Percentiles rank a stretch among this genome's conserved stretches.
Evolutionary conservation across 208 protist genomes (phyloP).

Genomic region (Acanthamoeba lenticulata): DNA sequence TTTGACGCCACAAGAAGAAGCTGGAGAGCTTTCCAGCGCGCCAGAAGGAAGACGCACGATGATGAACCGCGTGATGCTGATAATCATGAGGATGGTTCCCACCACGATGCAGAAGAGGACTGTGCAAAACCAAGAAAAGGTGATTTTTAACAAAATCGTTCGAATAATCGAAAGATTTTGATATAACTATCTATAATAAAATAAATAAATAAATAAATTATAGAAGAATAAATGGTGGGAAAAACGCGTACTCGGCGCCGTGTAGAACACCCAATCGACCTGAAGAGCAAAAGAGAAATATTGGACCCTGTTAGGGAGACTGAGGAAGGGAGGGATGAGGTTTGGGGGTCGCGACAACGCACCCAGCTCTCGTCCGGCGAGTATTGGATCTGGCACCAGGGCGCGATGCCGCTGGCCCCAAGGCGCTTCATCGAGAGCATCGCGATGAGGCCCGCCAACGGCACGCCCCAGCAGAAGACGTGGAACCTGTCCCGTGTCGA

Average conservation of each 20-base stretch:
- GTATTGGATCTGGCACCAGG: background rate
- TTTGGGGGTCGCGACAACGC: no score
- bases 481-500: background rate
- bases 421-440: slow-evolving; percentile 24
- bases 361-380: background rate
- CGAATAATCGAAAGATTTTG: no score
- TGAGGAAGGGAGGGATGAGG: no score
- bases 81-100: slow-evolving; percentile 24
- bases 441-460: background rate
- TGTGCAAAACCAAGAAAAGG: background rate
- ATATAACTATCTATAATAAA: no score
- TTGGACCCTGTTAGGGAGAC: no score
- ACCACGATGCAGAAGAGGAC: background rate
- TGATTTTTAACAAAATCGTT: no score
- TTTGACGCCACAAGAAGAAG: no score
- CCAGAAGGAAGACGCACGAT: background rate
- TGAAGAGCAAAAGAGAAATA: no score
- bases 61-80: slow-evolving; percentile 6
- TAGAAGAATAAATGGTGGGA: background rate
- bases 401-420: background rate
- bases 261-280: slow-evolving; percentile 47
- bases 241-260: background rate
- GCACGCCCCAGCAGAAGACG: slow-evolving; percentile 36
- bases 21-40: no score
- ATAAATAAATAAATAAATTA: no score